These are phyloP conservation scores for Physocladia obscura DNA, from an alignment of 192 early-diverging fungal species.

Conservation along the genomic window DNA sequence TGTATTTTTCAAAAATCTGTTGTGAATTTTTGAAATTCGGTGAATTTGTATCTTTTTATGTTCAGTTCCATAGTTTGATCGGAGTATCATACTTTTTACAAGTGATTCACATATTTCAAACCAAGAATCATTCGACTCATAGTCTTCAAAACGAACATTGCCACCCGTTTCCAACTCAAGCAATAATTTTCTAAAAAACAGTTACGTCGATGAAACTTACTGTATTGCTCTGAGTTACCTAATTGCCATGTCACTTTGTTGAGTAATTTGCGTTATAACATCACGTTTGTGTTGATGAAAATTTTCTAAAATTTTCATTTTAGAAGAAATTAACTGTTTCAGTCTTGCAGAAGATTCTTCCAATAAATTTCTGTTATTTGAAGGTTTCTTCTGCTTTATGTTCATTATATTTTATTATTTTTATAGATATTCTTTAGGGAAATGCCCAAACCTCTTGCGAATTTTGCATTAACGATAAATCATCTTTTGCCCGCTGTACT, in stretches of 20 bases:
- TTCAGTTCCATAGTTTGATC: slow-evolving; percentile 21
- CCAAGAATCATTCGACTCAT: slow-evolving; percentile 48
- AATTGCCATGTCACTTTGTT: slow-evolving; percentile 52
- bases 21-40: slow-evolving; percentile 53
- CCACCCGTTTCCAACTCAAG: slow-evolving; percentile 66
- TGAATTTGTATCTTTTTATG: slow-evolving; percentile 50
- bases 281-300: slow-evolving; percentile 39
- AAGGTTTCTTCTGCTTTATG: too few relatives aligned
- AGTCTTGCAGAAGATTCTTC: slow-evolving; percentile 31
- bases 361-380: too few relatives aligned
- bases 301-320: slow-evolving; percentile 25
- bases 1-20: slow-evolving; percentile 44
- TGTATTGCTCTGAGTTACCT: slow-evolving; percentile 26
- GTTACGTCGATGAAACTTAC: background rate
- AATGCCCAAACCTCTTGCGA: too few relatives aligned
- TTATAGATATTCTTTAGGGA: too few relatives aligned
- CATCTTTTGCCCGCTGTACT: slow-evolving; percentile 41
- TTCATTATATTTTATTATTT: too few relatives aligned
- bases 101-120: slow-evolving; percentile 46
- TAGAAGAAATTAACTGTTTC: slow-evolving; percentile 29
- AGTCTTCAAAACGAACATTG: slow-evolving; percentile 63
- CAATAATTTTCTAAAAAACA: slow-evolving; percentile 42
- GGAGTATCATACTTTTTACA: slow-evolving; percentile 44
- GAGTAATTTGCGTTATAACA: slow-evolving; percentile 35
- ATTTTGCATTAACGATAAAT: too few relatives aligned